Evolutionary conservation across 1,284 basidiomycete species (phyloP), one percentile per base, ranked within the genome.

Genomic region (Pseudozyma flocculosa): DNA sequence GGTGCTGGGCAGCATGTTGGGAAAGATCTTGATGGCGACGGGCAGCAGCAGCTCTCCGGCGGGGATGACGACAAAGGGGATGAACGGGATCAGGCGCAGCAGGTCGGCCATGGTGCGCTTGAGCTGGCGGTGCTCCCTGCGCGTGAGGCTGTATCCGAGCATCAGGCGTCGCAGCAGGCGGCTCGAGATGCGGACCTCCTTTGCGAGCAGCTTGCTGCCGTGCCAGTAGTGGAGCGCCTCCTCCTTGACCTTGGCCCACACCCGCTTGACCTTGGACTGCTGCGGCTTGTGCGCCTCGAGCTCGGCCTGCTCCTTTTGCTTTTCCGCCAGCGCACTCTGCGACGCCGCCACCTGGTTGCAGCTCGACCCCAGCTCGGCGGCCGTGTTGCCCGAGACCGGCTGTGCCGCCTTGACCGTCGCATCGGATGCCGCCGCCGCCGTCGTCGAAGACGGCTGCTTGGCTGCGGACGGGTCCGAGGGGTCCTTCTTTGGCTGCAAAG

Each of bases 11-110:
- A 98, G 85, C 92, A 98, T 97, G 80, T 92, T 97, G 23, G 94
- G 94, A 85, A 99, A 99, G 45, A 99, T 81, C 80, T 94, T 95
- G 70, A 99, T 84, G 0, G 92, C 92, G 32, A 98, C 90, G 2
- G 95, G 94, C 1, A 99, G 85, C n/a, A 99, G 83, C 22, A 99
- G 79, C 78, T 99, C 95, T 90, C 97, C 97, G 83, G 96, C 96
- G 1, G 95, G 94, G 10, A 99, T 90, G 71, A 97, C 83, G 56
- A 99, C 79, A 81, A 99, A 97, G 45, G 92, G 90, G 13, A 90
- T 86, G 79, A 99, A 98, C 1, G 94, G 94, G 37, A 98, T 87
- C 19, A 98, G 85, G 37, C 95, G 86, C 50, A 99, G 80, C 29
- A 98, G 77, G 78, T 99, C 94, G 78, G 87, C 87, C 0, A 92